Base-by-base conservation (phyloP, 2,329 filamentous ascomycete species). In the Arachnopeziza araneosa region DNA sequence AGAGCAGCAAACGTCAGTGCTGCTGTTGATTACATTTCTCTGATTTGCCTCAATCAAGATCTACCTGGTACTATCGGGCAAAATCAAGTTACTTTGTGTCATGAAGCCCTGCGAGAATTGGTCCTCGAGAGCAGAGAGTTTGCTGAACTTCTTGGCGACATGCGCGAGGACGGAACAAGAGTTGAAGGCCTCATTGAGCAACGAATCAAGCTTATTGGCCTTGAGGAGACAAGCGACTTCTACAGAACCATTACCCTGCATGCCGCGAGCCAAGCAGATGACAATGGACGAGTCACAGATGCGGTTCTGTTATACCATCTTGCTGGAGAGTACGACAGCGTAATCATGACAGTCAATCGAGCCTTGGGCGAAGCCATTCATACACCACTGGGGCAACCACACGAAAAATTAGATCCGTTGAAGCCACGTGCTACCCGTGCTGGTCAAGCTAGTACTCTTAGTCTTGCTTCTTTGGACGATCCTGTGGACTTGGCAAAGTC, bases 81-180 rank as follows among this genome's bases (percentile, higher is more conserved):
- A 62, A 87, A 88, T 51, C 93, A 96, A 72, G 84, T 87, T 57
- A 85, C 83, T 54, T 83, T 97, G 48, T 98, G 93, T 75, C 91
- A 97, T 74, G 91, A 96, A 74, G 93, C 92, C 7, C 80, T 99
- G 60, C 90, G 93, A 44, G 95, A 98, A 75, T 86, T 98, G 59
- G 92, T 97, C 24, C 81, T 99, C n/a, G 95, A 99, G 76, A 96
- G 93, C 22, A 86, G 93, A 66, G 95, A 99, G 72, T 99, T 98
- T 75, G 93, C 93, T 70, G 90, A 91, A 70, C 80, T 99, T 17
- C 86, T 99, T 54, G 95, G 96, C 57, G 96, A 99, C 72, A 92
- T 99, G 68, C 84, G 87, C 61, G 84, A 86, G 1, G 91, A 98
- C 71, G 95, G 95, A 23, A 87, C 86, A 63, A 88, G 93, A 61